These are phyloP conservation scores for Penicillium atrosanguineum DNA, from an alignment of 495 filamentous ascomycete species.

Conservation along the genomic window DNA sequence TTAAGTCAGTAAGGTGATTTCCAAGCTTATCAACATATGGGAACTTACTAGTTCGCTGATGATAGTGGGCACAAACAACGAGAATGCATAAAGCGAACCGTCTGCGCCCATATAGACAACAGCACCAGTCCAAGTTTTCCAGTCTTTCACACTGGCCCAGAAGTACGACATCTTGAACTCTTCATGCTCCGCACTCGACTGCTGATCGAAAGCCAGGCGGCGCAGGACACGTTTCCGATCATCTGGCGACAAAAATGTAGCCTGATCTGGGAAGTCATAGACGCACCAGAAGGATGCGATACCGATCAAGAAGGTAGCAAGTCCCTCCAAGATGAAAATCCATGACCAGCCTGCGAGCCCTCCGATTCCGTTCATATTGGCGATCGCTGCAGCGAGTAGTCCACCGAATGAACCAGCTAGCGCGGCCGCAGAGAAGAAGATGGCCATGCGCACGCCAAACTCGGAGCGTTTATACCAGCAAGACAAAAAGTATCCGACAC, in stretches of 20 bases:
- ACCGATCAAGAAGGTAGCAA: conserved; percentile 72
- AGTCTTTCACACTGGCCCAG: conserved; percentile 74
- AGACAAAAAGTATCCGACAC: conserved; percentile 83
- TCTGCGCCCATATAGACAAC: conserved; percentile 75
- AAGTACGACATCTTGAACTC: conserved; percentile 74
- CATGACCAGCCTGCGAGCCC: conserved; percentile 72
- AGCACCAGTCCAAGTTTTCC: conserved; percentile 81
- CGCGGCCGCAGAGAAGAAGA: conserved; percentile 90
- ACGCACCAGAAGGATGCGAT: conserved; percentile 80
- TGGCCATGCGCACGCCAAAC: conserved; percentile 73
- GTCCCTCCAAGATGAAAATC: conserved; percentile 76
- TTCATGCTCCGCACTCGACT: conserved; percentile 76
- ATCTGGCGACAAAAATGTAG: conserved; percentile 67
- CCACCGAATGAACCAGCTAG: conserved; percentile 78
- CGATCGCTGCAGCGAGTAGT: conserved; percentile 45
- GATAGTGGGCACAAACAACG: conserved; percentile 85
- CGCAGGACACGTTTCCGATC: conserved; percentile 74
- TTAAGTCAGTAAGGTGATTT: not conserved
- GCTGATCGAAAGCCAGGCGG: conserved; percentile 71
- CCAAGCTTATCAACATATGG: not conserved
- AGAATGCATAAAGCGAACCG: conserved; percentile 81
- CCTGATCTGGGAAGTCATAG: conserved; percentile 83
- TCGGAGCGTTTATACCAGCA: conserved; percentile 86
- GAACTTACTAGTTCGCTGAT: conserved; percentile 55
- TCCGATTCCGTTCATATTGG: conserved; percentile 68